These are phyloP conservation scores for Linum trigynum DNA, from an alignment of 345 rosid genomes.

Conservation along the genomic window DNA sequence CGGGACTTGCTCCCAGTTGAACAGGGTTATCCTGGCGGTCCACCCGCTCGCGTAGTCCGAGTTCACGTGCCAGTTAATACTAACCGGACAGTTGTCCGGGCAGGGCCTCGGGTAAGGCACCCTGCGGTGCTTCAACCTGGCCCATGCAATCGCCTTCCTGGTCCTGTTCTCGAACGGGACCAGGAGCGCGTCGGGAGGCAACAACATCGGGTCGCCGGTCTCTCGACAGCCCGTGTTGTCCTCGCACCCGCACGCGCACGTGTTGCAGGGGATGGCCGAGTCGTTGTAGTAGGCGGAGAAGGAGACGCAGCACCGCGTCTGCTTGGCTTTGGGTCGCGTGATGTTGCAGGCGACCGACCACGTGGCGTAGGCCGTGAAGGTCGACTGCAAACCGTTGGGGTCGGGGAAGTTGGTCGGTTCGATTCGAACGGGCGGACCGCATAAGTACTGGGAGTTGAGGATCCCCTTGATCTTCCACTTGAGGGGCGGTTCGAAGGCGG, in stretches of 20 bases:
- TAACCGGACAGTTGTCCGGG: constrained; percentile 91
- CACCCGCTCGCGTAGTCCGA: constrained; percentile 63
- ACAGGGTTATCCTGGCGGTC: constrained; percentile 74
- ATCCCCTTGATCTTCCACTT: constrained; percentile 62
- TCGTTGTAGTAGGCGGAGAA: constrained; percentile 82
- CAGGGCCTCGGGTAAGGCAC: constrained; percentile 67
- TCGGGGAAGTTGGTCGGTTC: constrained; percentile 72
- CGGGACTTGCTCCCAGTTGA: constrained; percentile 53
- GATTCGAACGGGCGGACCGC: constrained; percentile 66
- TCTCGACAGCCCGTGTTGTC: constrained; percentile 34
- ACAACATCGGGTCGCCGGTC: constrained; percentile 40
- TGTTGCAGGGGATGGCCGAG: constrained; percentile 69
- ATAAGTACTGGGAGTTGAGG: constrained; percentile 57
- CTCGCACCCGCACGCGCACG: constrained; percentile 86
- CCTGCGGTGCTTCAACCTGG: constrained; percentile 34
- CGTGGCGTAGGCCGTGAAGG: constrained; percentile 42
- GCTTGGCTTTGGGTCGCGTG: constrained; percentile 45
- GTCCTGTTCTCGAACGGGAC: constrained; percentile 73
- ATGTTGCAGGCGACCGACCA: constrained; percentile 87
- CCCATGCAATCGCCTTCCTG: constrained; percentile 67
- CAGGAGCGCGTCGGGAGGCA: constrained; percentile 70
- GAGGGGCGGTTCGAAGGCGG: constrained; percentile 63
- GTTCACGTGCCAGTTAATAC: constrained; percentile 80
- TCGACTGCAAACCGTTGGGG: constrained; percentile 47
- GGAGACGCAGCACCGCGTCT: constrained; percentile 77